Percentiles rank a stretch among this genome's conserved stretches.
phyloP scores from a whole-genome alignment of 2,329 filamentous ascomycete genomes.

The Monascus ruber region DNA sequence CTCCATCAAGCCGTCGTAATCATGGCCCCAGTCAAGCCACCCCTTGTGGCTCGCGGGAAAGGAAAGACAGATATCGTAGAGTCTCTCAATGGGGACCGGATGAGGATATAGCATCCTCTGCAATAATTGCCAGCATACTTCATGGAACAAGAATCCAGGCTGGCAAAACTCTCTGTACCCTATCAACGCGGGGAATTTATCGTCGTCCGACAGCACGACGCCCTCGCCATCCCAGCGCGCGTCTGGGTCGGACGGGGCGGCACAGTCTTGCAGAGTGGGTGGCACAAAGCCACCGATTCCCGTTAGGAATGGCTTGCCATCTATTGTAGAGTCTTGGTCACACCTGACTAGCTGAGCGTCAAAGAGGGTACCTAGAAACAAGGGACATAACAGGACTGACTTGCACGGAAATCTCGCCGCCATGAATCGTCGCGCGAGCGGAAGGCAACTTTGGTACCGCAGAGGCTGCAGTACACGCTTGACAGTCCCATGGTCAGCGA shows the following conservation, averaged over 20 bases:
- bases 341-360: slow-evolving; percentile 6
- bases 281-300: slow-evolving; percentile 5
- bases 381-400: slow-evolving; percentile 3
- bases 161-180: slow-evolving; percentile 1
- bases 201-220: slow-evolving; percentile 2
- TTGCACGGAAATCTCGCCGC: slow-evolving; percentile 6
- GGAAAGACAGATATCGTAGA: slow-evolving; percentile 12
- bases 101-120: slow-evolving; percentile 5
- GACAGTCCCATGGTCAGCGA: not conserved
- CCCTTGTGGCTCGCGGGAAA: slow-evolving; percentile 4
- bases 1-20: slow-evolving; percentile 8
- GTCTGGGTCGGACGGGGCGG: not conserved
- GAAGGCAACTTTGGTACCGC: slow-evolving; percentile 6
- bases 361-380: not conserved
- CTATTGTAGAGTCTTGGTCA: slow-evolving; percentile 3
- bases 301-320: slow-evolving; percentile 9
- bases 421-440: slow-evolving; percentile 2
- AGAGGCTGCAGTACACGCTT: slow-evolving; percentile 4
- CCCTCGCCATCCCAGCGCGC: slow-evolving; percentile 4
- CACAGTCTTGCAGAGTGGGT: not conserved
- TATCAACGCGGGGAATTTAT: slow-evolving; percentile 5
- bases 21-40: slow-evolving; percentile 9
- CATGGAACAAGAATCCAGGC: slow-evolving; percentile 10
- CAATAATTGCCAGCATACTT: slow-evolving; percentile 11
- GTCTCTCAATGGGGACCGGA: slow-evolving; percentile 5